These are phyloP conservation scores for Eucalyptus tenuipes DNA, from an alignment of 345 rosid genomes.

Conservation along the genomic window DNA sequence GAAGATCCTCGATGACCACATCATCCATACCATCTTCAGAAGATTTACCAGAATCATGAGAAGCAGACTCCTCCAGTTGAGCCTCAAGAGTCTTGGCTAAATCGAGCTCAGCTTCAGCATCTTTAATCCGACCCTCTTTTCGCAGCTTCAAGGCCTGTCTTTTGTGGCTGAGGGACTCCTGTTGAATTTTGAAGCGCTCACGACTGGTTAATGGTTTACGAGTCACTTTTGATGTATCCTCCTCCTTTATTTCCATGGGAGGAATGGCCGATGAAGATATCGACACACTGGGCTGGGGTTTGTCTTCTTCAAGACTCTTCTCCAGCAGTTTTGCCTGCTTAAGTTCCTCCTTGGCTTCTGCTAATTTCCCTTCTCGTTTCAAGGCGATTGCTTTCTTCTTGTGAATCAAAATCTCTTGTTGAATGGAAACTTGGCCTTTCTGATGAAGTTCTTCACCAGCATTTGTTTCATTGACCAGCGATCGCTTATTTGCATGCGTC, in stretches of 20 bases:
- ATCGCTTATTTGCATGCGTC: neutral
- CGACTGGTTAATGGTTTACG: conserved; percentile 58
- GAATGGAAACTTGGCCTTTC: conserved; percentile 22
- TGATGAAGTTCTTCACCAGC: conserved; percentile 14
- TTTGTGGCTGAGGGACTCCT: conserved; percentile 76
- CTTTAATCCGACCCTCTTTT: conserved; percentile 64
- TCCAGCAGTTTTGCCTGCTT: conserved; percentile 68
- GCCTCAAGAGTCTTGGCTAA: conserved; percentile 83
- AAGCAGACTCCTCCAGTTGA: conserved; percentile 51
- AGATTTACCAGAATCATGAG: conserved; percentile 27
- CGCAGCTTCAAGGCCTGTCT: conserved; percentile 82
- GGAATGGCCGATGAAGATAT: conserved; percentile 2
- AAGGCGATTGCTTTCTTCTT: conserved; percentile 75
- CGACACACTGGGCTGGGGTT: conserved; percentile 7
- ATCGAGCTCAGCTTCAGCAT: conserved; percentile 93
- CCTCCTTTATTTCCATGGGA: conserved; percentile 26
- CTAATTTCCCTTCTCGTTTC: conserved; percentile 72
- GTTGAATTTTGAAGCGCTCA: conserved; percentile 83
- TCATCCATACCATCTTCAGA: conserved; percentile 21
- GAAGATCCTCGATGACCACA: conserved; percentile 68
- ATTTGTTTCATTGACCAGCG: neutral
- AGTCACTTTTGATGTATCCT: conserved; percentile 21
- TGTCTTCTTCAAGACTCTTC: conserved; percentile 35
- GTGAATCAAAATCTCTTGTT: conserved; percentile 49
- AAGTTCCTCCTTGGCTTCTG: conserved; percentile 79